Evolutionary conservation across 176 grass and related monocot genomes (phyloP).

Genomic region (barley (Hordeum vulgare)): DNA sequence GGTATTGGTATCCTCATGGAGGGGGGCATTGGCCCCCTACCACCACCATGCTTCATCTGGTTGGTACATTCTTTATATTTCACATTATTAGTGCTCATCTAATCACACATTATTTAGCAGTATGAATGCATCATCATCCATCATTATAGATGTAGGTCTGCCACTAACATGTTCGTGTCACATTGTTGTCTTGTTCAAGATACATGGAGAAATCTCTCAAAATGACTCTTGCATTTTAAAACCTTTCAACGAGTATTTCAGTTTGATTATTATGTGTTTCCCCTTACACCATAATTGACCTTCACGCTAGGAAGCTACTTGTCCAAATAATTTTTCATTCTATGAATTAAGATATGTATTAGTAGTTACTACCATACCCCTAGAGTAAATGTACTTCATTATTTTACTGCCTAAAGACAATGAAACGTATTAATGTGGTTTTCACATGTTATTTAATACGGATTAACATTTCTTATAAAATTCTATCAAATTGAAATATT

Average conservation of each 20-base stretch:
- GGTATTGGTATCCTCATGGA: not conserved
- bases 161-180: not conserved
- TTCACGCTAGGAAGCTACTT: not conserved
- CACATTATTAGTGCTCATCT: not conserved
- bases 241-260: not conserved
- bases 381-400: not conserved
- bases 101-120: not conserved
- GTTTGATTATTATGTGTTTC: not conserved
- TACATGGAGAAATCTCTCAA: slow-evolving; percentile 24
- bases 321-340: not conserved
- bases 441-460: not conserved
- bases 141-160: not conserved
- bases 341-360: not conserved
- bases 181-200: not conserved
- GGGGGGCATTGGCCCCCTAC: not conserved
- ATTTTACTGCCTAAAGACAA: not conserved
- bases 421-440: not conserved
- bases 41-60: not conserved
- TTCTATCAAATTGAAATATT: not conserved
- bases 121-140: too few species aligned
- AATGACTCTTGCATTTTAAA: not conserved
- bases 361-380: not conserved
- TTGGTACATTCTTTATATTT: not conserved
- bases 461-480: not conserved
- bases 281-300: not conserved